Evolutionary conservation across 2,329 filamentous ascomycete genomes (phyloP).

Genomic region (Colletotrichum sp.): DNA sequence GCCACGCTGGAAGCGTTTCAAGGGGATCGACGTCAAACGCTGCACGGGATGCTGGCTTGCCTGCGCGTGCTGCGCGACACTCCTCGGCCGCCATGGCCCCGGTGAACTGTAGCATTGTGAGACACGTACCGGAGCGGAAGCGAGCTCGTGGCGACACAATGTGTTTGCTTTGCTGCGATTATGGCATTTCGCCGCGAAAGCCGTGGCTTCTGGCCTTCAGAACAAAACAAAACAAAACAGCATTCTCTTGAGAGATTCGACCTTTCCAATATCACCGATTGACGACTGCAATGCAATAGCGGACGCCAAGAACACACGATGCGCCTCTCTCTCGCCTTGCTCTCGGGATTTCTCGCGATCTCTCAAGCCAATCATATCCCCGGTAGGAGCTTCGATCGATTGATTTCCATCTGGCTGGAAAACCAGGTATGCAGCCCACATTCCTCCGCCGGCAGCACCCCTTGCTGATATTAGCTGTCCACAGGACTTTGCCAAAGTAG

Average conservation of each 20-base stretch:
- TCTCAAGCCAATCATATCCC: conserved; percentile 25
- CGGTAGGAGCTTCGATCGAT: conserved; percentile 44
- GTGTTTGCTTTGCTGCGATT: background rate
- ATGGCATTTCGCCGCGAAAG: background rate
- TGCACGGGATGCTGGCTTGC: conserved; percentile 2
- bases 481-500: conserved; percentile 48
- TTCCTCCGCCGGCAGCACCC: background rate
- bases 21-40: conserved; percentile 20
- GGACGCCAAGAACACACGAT: background rate
- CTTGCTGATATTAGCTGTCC: conserved; percentile 7
- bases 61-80: conserved; percentile 2
- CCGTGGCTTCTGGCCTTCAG: background rate
- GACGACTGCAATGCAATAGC: background rate
- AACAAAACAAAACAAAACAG: background rate
- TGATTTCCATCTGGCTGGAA: conserved; percentile 51
- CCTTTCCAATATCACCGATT: background rate
- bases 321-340: background rate
- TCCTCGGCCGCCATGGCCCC: background rate
- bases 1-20: conserved; percentile 11
- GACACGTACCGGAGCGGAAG: conserved; percentile 4
- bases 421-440: conserved; percentile 38
- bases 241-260: background rate
- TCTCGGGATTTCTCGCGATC: conserved; percentile 1
- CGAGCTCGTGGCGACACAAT: background rate
- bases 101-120: conserved; percentile 6